Conservation (phyloP, 2,329 filamentous ascomycete species). For the Pyrenochaeta sp. region DNA sequence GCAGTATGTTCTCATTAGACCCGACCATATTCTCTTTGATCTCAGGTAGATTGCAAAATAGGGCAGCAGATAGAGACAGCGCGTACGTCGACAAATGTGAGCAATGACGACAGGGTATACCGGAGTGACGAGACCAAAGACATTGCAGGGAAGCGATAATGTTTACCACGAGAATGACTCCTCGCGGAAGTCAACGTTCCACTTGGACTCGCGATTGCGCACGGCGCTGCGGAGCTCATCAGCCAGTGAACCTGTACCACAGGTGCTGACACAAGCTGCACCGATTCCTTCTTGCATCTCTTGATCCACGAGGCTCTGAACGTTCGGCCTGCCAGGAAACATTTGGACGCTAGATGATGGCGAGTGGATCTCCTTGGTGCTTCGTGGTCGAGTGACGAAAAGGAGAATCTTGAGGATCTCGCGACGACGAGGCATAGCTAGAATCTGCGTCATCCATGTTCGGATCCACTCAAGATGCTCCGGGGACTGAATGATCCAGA, state of each 20-base stretch:
- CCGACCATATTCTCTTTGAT: conserved; percentile 5
- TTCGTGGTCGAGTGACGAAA: conserved; percentile 88
- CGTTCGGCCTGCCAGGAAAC: conserved; percentile 87
- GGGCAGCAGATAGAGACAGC: conserved; percentile 6
- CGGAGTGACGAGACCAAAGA: conserved; percentile 15
- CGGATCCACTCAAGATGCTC: conserved; percentile 93
- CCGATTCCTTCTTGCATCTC: conserved; percentile 85
- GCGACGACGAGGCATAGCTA: conserved; percentile 80
- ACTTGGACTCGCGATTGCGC: conserved; percentile 68
- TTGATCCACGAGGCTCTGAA: conserved; percentile 78
- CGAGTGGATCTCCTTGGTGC: conserved; percentile 80
- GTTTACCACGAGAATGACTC: conserved; percentile 74
- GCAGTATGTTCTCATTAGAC: conserved; percentile 22
- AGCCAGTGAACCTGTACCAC: conserved; percentile 75
- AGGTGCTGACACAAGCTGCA: conserved; percentile 86
- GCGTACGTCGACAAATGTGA: conserved; percentile 11
- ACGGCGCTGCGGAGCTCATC: conserved; percentile 78
- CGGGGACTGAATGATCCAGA: conserved; percentile 92
- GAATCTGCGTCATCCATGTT: conserved; percentile 87
- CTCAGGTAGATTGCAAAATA: conserved; percentile 13
- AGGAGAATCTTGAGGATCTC: conserved; percentile 87
- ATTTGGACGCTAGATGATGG: conserved; percentile 85
- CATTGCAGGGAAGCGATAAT: conserved; percentile 1
- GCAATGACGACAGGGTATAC: conserved; percentile 26
- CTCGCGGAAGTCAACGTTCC: conserved; percentile 79